Percentiles rank a stretch among this genome's conserved stretches.
Evolutionary conservation across 306 rosid genomes (phyloP).

Genomic region (Rosa lucieae): DNA sequence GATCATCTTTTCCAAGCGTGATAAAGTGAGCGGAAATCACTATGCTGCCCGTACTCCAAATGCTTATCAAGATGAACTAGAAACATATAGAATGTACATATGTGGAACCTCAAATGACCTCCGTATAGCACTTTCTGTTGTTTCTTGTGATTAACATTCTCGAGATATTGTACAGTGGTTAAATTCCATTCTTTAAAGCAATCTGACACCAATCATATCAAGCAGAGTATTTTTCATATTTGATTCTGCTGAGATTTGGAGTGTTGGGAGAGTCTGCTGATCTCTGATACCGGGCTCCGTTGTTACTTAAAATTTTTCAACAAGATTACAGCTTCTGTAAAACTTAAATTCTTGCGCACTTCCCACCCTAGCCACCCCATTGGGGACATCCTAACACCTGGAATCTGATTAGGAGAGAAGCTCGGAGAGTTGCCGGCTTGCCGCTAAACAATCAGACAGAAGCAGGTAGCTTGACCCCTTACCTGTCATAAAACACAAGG

Average conservation of each 20-base stretch:
- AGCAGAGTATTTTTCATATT: not conserved
- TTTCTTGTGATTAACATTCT: slow-evolving; percentile 74
- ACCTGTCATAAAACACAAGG: not conserved
- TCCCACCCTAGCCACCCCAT: not conserved
- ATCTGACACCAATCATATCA: not conserved
- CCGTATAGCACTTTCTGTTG: slow-evolving; percentile 83
- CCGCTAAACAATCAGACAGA: not conserved
- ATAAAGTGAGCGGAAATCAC: slow-evolving; percentile 68
- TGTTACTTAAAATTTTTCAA: not conserved
- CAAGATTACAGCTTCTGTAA: not conserved
- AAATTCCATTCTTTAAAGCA: not conserved
- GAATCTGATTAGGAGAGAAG: not conserved
- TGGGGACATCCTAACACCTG: not conserved
- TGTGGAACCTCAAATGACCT: slow-evolving; percentile 92
- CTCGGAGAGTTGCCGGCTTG: not conserved
- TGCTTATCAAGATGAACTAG: slow-evolving; percentile 59
- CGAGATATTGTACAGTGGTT: not conserved
- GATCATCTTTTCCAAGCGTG: slow-evolving; percentile 67
- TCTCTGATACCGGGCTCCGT: not conserved
- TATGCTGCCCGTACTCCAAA: slow-evolving; percentile 54
- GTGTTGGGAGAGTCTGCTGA: not conserved
- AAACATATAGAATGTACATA: slow-evolving; percentile 83
- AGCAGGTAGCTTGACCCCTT: not conserved
- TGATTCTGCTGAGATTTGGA: not conserved
- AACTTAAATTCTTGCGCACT: not conserved